Evolutionary conservation across 1,139 yeast species (phyloP).

Genomic region (Debaryomyces nepalensis): DNA sequence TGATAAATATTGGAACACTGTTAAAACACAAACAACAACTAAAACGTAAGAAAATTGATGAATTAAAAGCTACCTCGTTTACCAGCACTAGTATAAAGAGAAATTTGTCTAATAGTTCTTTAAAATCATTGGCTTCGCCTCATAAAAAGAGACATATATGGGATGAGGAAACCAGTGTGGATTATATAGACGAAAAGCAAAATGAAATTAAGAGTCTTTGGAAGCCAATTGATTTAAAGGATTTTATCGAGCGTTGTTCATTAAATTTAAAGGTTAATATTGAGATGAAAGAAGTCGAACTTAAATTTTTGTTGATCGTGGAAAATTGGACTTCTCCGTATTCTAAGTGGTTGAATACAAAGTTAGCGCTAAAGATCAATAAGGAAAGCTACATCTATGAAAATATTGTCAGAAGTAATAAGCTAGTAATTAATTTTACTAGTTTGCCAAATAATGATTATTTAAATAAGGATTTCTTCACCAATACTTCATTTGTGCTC

Average conservation of each 20-base stretch:
- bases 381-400: slow-evolving; percentile 33
- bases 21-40: slow-evolving; percentile 27
- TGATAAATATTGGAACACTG: slow-evolving; percentile 31
- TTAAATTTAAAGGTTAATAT: slow-evolving; percentile 27
- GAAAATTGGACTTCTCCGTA: slow-evolving; percentile 48
- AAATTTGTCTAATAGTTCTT: slow-evolving; percentile 22
- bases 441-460: slow-evolving; percentile 46
- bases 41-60: slow-evolving; percentile 39
- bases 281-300: slow-evolving; percentile 24
- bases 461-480: slow-evolving; percentile 41
- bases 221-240: slow-evolving; percentile 41
- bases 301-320: slow-evolving; percentile 45
- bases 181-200: slow-evolving; percentile 32
- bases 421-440: slow-evolving; percentile 31
- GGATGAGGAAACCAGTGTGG: slow-evolving; percentile 20
- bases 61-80: slow-evolving; percentile 46
- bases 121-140: slow-evolving; percentile 19
- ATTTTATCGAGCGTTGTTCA: slow-evolving; percentile 30
- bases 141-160: slow-evolving; percentile 21
- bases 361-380: slow-evolving; percentile 39
- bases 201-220: slow-evolving; percentile 43
- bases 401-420: slow-evolving; percentile 26
- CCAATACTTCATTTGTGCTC: slow-evolving; percentile 42
- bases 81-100: slow-evolving; percentile 29
- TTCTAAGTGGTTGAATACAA: slow-evolving; percentile 53